Percentiles rank a stretch among this genome's conserved stretches.
These are phyloP conservation scores for Sugiyamaella japonica DNA, from an alignment of 1,139 yeast species.

Conservation along the genomic window DNA sequence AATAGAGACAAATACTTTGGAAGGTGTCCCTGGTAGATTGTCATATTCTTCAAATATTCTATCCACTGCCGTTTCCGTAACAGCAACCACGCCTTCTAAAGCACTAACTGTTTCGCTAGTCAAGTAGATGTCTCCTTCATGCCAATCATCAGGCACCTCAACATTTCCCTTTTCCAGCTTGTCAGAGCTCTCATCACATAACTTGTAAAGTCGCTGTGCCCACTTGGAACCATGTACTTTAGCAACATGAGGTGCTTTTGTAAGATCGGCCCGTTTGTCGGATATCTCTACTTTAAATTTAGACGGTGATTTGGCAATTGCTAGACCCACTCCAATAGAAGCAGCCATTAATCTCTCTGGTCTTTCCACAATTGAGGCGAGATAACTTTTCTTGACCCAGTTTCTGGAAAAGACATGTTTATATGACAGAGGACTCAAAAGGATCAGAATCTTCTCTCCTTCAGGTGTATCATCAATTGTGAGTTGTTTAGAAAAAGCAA, in stretches of 20 bases:
- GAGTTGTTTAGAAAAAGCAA: slow-evolving; percentile 10
- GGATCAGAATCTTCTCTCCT: slow-evolving; percentile 9
- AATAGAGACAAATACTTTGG: slow-evolving; percentile 64
- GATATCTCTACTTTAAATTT: slow-evolving; percentile 56
- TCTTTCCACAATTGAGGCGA: slow-evolving; percentile 74
- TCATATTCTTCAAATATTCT: slow-evolving; percentile 41
- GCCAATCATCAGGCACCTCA: slow-evolving; percentile 84
- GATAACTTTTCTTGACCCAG: slow-evolving; percentile 59
- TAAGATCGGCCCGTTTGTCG: slow-evolving; percentile 49
- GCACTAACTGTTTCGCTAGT: slow-evolving; percentile 70
- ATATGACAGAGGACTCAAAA: slow-evolving; percentile 36
- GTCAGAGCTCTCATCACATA: slow-evolving; percentile 60
- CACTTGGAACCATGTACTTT: slow-evolving; percentile 76
- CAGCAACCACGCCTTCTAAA: slow-evolving; percentile 75
- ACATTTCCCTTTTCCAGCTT: slow-evolving; percentile 57
- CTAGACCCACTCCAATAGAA: slow-evolving; percentile 76
- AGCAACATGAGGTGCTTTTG: slow-evolving; percentile 56
- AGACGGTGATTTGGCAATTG: slow-evolving; percentile 67
- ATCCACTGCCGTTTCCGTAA: slow-evolving; percentile 74
- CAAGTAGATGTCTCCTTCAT: slow-evolving; percentile 78
- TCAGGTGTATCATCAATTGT: background rate
- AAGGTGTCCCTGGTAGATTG: background rate
- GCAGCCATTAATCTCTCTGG: slow-evolving; percentile 80
- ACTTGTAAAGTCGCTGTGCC: slow-evolving; percentile 60
- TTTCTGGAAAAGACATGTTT: slow-evolving; percentile 69